Base-by-base conservation (phyloP, 2,329 filamentous ascomycete genomes). In the Mollisiaceae sp. region DNA sequence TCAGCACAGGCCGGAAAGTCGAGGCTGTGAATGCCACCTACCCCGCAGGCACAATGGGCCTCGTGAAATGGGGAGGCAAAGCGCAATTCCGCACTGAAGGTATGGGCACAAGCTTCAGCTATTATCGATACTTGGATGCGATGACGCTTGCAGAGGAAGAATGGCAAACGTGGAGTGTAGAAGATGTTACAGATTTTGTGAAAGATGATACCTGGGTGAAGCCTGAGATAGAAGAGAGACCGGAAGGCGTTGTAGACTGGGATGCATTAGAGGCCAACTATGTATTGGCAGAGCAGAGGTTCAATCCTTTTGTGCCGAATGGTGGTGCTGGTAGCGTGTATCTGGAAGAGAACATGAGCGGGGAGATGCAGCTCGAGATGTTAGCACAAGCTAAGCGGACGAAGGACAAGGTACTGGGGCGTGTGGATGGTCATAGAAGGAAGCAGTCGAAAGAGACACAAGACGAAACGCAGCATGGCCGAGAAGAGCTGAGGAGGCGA, bases 11-110 rank as follows among this genome's bases (percentile, higher is more conserved):
- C 1, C 57, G 65, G 1, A 69, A 67, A 35, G 65, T 69, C 6
- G 71, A 75, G 58, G 58, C 59, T 27, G 58, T 77, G 18, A 68
- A 75, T 32, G 66, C 76, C n/a, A 66, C 67, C 12, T 71, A 73
- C 22, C 75, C 75, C 11, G 50, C 60, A 1, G 70, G 67, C 11
- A 74, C 73, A 0, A 68, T 59, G 15, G 75, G 75, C 2, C 64
- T 55, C 0, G 63, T 77, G 20, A 68, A 67, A 18, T 77, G 73
- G 72, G 68, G 69, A 8, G 73, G 71, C 2, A 60, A 71, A 47
- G 65, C 67, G 8, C 56, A 55, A 20, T 64, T 63, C 59, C 58
- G 60, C 52, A 67, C 35, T 52, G 67, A 59, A 54, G 67, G 32
- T 38, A 67, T 55, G 66, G 67, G 63, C 4, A 62, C 22, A 1